Percentiles rank a stretch among this genome's conserved stretches.
These are phyloP conservation scores for Oryza glumipatula DNA, from an alignment of 176 grass and related monocot species.

Conservation along the genomic window DNA sequence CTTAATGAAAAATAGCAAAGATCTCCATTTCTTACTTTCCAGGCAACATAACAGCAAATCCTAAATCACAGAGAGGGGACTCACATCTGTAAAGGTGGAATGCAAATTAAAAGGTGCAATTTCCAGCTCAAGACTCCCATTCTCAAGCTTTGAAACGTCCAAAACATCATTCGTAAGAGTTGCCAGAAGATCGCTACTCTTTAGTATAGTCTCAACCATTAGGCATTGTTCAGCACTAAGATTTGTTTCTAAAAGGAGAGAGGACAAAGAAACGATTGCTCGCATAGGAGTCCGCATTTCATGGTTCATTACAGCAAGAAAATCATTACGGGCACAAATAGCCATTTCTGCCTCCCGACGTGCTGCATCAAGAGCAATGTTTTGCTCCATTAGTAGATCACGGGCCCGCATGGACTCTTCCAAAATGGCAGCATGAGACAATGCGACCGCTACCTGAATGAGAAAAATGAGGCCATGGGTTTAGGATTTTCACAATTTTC, in stretches of 20 bases:
- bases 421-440: constrained; percentile 95
- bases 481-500: constrained; percentile 22
- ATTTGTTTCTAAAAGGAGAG: constrained; percentile 84
- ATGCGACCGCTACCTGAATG: constrained; percentile 87
- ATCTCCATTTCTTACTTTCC: not conserved
- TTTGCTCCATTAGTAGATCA: constrained; percentile 89
- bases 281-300: constrained; percentile 88
- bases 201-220: constrained; percentile 84
- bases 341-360: constrained; percentile 85
- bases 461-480: not conserved
- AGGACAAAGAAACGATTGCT: constrained; percentile 77
- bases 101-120: constrained; percentile 52
- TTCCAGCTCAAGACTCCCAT: constrained; percentile 65
- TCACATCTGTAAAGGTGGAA: constrained; percentile 53
- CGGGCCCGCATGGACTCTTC: constrained; percentile 90
- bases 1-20: constrained; percentile 21
- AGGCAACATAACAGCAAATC: constrained; percentile 17
- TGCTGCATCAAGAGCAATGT: constrained; percentile 81
- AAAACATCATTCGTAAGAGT: constrained; percentile 86
- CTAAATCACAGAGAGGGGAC: constrained; percentile 40
- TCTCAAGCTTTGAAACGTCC: constrained; percentile 75
- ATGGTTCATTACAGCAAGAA: constrained; percentile 96
- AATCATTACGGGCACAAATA: constrained; percentile 85
- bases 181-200: constrained; percentile 75
- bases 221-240: constrained; percentile 82